Evolutionary conservation across 169 alveolate species (phyloP).

Genomic region (Plasmodium coatneyi): DNA sequence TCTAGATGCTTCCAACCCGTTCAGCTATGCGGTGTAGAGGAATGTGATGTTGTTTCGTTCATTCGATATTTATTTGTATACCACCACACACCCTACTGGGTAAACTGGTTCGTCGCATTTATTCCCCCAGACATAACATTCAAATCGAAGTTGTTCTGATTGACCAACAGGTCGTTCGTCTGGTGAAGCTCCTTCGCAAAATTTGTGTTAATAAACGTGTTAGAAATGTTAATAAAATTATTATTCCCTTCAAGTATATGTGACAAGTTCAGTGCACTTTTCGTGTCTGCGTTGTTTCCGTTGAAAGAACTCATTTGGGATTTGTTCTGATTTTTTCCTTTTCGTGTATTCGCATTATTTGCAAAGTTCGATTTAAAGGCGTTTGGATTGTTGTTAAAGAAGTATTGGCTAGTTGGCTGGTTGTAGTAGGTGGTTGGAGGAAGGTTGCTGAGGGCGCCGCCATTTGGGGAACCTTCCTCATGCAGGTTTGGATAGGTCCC

Average conservation of each 20-base stretch:
- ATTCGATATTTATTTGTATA: not conserved
- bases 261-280: constrained; percentile 12
- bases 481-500: not conserved
- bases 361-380: constrained; percentile 8
- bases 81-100: not conserved
- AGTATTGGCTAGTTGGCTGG: not conserved
- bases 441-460: not conserved
- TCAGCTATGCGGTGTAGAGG: not conserved
- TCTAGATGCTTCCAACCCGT: not conserved
- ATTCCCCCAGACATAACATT: constrained; percentile 1
- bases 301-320: constrained; percentile 9
- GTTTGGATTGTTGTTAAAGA: not conserved
- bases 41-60: not conserved
- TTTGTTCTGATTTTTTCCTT: constrained; percentile 10
- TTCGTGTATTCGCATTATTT: constrained; percentile 1
- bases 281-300: not conserved
- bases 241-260: constrained; percentile 42
- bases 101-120: constrained; percentile 1
- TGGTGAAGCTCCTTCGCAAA: constrained; percentile 8
- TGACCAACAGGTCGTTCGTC: constrained; percentile 18
- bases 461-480: not conserved
- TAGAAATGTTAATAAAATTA: constrained; percentile 63
- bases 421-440: not conserved
- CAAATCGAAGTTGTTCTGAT: constrained; percentile 34
- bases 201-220: constrained; percentile 44